Evolutionary conservation across 2,329 filamentous ascomycete species (phyloP).

Genomic region (Penicillium occitanis): DNA sequence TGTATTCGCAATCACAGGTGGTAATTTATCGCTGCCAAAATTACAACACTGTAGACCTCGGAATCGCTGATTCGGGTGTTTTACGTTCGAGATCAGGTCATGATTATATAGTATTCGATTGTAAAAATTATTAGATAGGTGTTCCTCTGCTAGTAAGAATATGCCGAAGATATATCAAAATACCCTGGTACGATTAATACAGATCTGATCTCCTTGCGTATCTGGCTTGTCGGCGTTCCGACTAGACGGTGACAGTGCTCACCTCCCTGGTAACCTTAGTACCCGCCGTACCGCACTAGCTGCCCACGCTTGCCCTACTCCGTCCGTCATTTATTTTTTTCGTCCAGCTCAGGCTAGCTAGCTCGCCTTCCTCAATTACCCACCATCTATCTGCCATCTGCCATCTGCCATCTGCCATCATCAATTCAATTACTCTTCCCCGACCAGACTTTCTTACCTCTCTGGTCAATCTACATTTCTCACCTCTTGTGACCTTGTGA

Average conservation of each 20-base stretch:
- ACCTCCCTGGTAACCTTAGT: not conserved
- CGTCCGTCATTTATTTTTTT: slow-evolving; percentile 14
- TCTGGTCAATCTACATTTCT: slow-evolving; percentile 9
- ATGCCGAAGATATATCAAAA: not conserved
- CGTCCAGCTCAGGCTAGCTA: slow-evolving; percentile 1
- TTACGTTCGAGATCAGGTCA: not conserved
- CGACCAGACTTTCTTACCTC: slow-evolving; percentile 5
- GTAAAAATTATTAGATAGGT: not conserved
- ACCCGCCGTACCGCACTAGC: slow-evolving; percentile 3
- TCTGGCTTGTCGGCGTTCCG: not conserved
- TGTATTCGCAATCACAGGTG: slow-evolving; percentile 12
- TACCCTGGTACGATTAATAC: not conserved
- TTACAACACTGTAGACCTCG: not conserved
- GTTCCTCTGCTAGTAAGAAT: not conserved
- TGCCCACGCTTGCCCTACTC: slow-evolving; percentile 9
- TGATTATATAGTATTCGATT: not conserved
- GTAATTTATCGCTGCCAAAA: not conserved
- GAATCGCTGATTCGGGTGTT: not conserved
- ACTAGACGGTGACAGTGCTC: slow-evolving; percentile 2
- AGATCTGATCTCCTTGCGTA: slow-evolving; percentile 6
- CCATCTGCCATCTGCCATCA: not conserved
- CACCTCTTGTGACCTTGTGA: slow-evolving; percentile 3
- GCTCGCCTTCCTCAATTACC: slow-evolving; percentile 10
- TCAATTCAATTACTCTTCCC: not conserved
- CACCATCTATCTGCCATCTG: not conserved